Evolutionary conservation across 2,329 filamentous ascomycete species (phyloP).

Genomic region (Alternaria infectoria): DNA sequence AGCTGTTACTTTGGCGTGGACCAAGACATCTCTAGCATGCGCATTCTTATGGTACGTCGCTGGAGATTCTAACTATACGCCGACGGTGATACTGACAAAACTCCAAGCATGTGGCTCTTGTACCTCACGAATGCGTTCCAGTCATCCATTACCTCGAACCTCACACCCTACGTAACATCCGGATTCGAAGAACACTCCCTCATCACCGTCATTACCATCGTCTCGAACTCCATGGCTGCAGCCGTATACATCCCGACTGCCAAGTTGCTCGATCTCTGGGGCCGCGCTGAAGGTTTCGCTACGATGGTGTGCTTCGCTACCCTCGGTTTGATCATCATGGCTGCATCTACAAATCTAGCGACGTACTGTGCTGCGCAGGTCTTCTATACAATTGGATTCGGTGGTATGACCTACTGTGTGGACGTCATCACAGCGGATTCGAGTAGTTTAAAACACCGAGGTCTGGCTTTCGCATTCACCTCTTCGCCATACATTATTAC

Average conservation of each 20-base stretch:
- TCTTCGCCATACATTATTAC: slow-evolving; percentile 28
- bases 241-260: slow-evolving; percentile 46
- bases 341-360: slow-evolving; percentile 62
- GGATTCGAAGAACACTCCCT: slow-evolving; percentile 36
- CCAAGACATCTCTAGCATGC: slow-evolving; percentile 39
- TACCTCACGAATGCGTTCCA: slow-evolving; percentile 54
- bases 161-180: slow-evolving; percentile 41
- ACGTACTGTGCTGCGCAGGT: slow-evolving; percentile 33
- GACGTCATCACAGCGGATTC: slow-evolving; percentile 68
- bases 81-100: neutral
- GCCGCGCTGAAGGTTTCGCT: slow-evolving; percentile 46
- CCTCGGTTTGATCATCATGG: slow-evolving; percentile 67
- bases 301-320: slow-evolving; percentile 40
- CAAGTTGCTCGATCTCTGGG: slow-evolving; percentile 50
- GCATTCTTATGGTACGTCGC: slow-evolving; percentile 43
- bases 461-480: slow-evolving; percentile 62
- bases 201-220: slow-evolving; percentile 32
- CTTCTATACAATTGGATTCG: slow-evolving; percentile 62
- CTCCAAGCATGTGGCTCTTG: slow-evolving; percentile 36
- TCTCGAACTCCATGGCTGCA: slow-evolving; percentile 37
- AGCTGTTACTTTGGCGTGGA: slow-evolving; percentile 49
- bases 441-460: slow-evolving; percentile 53
- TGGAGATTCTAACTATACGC: neutral
- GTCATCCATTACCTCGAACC: slow-evolving; percentile 45
- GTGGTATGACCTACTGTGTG: slow-evolving; percentile 64